Evolutionary conservation across 2,329 filamentous ascomycete species (phyloP), one percentile per base, ranked within the genome.

Genomic region (Beauveria pseudobassiana): DNA sequence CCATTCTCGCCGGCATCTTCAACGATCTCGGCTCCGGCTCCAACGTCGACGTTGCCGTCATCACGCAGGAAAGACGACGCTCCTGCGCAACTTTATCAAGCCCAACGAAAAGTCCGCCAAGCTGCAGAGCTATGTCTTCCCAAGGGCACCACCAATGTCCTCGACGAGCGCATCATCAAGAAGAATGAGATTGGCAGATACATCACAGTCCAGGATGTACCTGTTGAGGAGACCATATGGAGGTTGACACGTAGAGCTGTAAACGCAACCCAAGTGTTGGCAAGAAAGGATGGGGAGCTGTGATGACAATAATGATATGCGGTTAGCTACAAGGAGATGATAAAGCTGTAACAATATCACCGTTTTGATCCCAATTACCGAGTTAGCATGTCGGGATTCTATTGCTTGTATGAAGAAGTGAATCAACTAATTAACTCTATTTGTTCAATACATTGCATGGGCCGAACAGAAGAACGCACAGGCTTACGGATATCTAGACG

Each of bases 11-110:
- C 12, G 95, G 95, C 87, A 96, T 99, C 78, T 99, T 95, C 82
- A 99, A 99, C 82, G 95, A 99, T 77, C 75, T 99, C 74, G 95
- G 95, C 16, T 97, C 92, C 3, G 95, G 95, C 70, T 96, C 91
- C 74, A 99, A 99, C 74, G 95, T 99, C 62, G 96, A 99, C 72
- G 90, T 99, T 40, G 93, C 92, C 66, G 85, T 99, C 70, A 99
- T 99, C 73, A 96, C 93, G 64, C 84, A 88, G 70, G 93, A 97
- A 97, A 96, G 87, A 96, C 95, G 30, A 95, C 90, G 30, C 78
- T 99, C 73, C 83, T 96, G 83, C 85, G 95, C 72, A 96, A 96
- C 79, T 95, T 90, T 80, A 89, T 96, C 75, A 93, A 84, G 74
- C 95, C 95, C 63, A 99, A 99, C 77, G 87, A 92, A 81, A 87